Evolutionary conservation across 2,329 filamentous ascomycete genomes (phyloP), one percentile per base, ranked within the genome.

Genomic region (Colletotrichum echinochloae): DNA sequence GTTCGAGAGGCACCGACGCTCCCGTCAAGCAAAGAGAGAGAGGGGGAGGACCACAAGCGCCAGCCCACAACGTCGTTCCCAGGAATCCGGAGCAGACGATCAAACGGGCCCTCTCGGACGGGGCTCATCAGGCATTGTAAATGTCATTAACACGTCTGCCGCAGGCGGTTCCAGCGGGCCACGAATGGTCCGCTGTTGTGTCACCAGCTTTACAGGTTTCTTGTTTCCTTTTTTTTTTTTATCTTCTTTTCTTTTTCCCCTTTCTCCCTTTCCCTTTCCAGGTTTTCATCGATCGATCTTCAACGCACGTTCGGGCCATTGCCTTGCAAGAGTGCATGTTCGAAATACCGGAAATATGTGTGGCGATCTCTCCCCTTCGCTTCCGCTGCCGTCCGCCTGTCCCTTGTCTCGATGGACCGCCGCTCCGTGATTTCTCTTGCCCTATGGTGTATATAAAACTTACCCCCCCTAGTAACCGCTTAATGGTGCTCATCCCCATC

Each of bases 281-380:
- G 41, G 41, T 48, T 60, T 60, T 28, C 56, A 49, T 66, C 37
- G 33, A 56, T 26, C 51, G 55, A 70, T 66, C 66, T 59, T 55
- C 61, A 35, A 60, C 66, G 35, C 61, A 26, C 33, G 30, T 54
- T 46, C 56, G 56, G 28, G 35, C 16, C n/a, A 30, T 18, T 28
- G 56, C 30, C 39, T 30, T 60, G 28, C 23, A 55, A 28, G 30
- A 35, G 49, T 57, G 26, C 33, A 8, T 20, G 11, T 23, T 11
- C 18, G 39, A 4, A 44, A 44, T 44, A n/a, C 41, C 41, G 41
- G 41, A 44, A 16, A 41, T 49, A 33, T 26, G 52, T 62, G 48
- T 54, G 28, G 35, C 55, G 61, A 70, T 66, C 66, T 66, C 62
- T 11, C 51, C 33, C 41, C 23, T 52, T 44, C 54, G 66, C 46